A percentile compares a stretch with the other conserved stretches of the same genome.
These are phyloP conservation scores for Chenopodium formosanum DNA, from an alignment of 148 eudicot genomes.

Conservation along the genomic window DNA sequence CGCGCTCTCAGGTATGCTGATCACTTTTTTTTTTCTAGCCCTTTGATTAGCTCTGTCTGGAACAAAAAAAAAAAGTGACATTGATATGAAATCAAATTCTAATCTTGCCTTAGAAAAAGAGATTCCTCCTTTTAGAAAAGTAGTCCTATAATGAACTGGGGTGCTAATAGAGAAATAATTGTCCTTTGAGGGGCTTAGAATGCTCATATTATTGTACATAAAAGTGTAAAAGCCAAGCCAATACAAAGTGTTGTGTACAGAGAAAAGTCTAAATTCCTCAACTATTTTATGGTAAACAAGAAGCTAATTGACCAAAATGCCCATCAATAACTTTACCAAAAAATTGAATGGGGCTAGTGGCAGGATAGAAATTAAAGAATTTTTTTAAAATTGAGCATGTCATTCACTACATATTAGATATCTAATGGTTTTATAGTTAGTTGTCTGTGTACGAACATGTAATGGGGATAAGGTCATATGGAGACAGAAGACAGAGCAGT, in stretches of 20 bases:
- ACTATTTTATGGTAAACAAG: background rate
- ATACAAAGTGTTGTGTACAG: background rate
- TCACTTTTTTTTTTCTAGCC: background rate
- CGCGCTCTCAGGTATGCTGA: constrained; percentile 66
- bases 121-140: constrained; percentile 13
- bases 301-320: background rate
- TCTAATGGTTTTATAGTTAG: background rate
- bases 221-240: background rate
- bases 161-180: constrained; percentile 9
- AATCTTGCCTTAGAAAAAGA: constrained; percentile 16
- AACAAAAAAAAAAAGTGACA: constrained; percentile 24
- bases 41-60: background rate
- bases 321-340: background rate
- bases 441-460: no score
- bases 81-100: constrained; percentile 30
- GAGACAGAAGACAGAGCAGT: no score
- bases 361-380: background rate
- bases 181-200: background rate
- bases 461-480: no score
- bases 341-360: background rate
- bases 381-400: background rate
- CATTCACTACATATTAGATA: background rate
- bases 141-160: constrained; percentile 13
- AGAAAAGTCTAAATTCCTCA: background rate
- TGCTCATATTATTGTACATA: constrained; percentile 26